Base-by-base conservation (phyloP, 2,329 filamentous ascomycete species). In the Trichoderma sp. region DNA sequence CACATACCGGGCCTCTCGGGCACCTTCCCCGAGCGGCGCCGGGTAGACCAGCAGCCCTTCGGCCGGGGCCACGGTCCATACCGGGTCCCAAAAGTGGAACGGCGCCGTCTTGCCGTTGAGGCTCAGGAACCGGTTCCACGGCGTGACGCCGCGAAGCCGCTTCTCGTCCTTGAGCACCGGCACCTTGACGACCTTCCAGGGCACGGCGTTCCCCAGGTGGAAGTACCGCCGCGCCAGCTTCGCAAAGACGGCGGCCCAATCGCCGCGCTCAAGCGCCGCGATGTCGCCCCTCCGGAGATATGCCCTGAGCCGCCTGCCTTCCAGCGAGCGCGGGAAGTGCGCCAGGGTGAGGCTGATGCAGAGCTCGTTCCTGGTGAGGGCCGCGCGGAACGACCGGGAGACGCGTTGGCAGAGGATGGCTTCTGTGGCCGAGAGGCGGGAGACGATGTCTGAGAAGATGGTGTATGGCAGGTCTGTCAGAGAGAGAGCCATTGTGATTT, bases 1-100 rank as follows among this genome's bases (percentile, higher is more conserved):
- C 5, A 82, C 78, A 71, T 83, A 84, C 9, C 73, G 67, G 12
- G 58, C 9, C 1, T 8, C 37, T 22, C 10, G 3, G 13, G 48
- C n/a, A 35, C 32, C 12, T 37, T 6, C 68, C 66, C 1, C 68
- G 69, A 19, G 2, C 8, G 70, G 67, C 27, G 68, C 78, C 2
- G 83, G 84, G 72, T 85, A 89, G 7, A 89, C 82, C 39, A 90
- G 70, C 19, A 90, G 70, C 0, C 84, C 86, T 52, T 85, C 82
- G n/a, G 84, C 76, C 48, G 80, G 71, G 64, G 79, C 83, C 72
- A 84, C 87, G 17, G 82, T 84, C 88, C 88, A 90, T 13, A 77
- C 73, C 1, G 82, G 77, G 67, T 86, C 83, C 27, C 76, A 74
- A 70, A 82, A 79, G 71, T 85, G 80, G 67, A 85, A 84, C 2